A percentile compares a stretch with the other conserved stretches of the same genome.
These are phyloP conservation scores for Phytopythium sindhum DNA, from an alignment of 352 stramenopile genomes.

Conservation along the genomic window DNA sequence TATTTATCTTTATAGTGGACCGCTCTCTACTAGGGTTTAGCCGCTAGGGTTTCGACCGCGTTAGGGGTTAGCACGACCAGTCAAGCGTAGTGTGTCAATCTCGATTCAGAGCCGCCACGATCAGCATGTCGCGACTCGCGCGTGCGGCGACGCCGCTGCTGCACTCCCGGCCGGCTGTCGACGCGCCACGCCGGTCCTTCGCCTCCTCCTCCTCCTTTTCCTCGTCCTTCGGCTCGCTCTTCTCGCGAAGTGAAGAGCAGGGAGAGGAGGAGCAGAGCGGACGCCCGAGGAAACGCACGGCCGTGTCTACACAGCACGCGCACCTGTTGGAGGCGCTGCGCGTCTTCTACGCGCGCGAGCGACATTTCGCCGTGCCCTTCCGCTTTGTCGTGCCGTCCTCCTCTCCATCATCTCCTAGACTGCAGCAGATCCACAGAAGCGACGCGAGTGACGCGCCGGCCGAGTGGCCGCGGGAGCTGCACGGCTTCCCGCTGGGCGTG, in stretches of 20 bases:
- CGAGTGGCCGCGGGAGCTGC: slow-evolving; percentile 45
- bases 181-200: background rate
- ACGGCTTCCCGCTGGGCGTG: slow-evolving; percentile 46
- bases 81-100: slow-evolving; percentile 1
- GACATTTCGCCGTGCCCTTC: slow-evolving; percentile 61
- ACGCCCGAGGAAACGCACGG: background rate
- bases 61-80: background rate
- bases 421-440: too few relatives aligned
- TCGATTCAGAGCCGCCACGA: background rate
- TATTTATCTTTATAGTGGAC: background rate
- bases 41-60: background rate
- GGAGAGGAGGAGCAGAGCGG: too few relatives aligned
- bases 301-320: slow-evolving; percentile 5
- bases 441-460: background rate
- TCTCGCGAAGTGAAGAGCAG: background rate
- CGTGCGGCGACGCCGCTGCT: background rate
- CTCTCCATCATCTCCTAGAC: slow-evolving; percentile 24
- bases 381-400: slow-evolving; percentile 34
- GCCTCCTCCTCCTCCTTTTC: background rate
- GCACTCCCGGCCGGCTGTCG: background rate
- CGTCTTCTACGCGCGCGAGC: slow-evolving; percentile 51
- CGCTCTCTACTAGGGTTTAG: background rate
- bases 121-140: background rate
- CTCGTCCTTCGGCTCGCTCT: background rate
- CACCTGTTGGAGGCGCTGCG: slow-evolving; percentile 46